Evolutionary conservation across 345 rosid species (phyloP), one percentile per base, ranked within the genome.

Genomic region (Citrus inodora): DNA sequence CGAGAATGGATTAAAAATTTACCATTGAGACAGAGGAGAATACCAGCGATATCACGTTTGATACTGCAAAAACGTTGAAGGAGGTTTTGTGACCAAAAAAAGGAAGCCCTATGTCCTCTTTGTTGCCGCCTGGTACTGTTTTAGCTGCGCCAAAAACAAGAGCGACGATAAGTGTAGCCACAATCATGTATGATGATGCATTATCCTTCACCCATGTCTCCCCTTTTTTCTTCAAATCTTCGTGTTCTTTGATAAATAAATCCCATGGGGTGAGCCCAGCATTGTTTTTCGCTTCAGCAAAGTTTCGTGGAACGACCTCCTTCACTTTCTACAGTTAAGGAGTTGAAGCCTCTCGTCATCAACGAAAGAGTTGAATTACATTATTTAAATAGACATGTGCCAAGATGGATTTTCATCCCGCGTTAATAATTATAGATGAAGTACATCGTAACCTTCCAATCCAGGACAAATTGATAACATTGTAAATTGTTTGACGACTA

Each of bases 21-120:
- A 63, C 6, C 28, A 82, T 9, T 0, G 76, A 51, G 7, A 32
- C 22, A 19, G 30, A n/a, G 3, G 79, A 64, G 7, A 4, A 27
- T 1, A 78, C 14, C 24, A 75, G 30, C 0, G 33, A 61, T 61
- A 25, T 61, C 16, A 16, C 65, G 11, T 25, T 16, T 9, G 30
- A 70, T n/a, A 81, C 7, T 1, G 66, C 51, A 30, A 78, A 81
- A 61, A 73, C 1, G 30, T 74, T 75, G 56, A 80, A 80, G 7
- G 62, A 28, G 0, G 19, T 7, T 19, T 75, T 13, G 1, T 19
- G 1, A 0, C 48, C 28, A 9, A 48, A 80, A 30, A 28, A 0
- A 4, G 83, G 80, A 25, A 24, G 4, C 9, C 83, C 83, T 2
- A 7, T 48, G 1, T 27, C 63, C 32, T 81, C 59, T 4, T 30